A percentile compares a stretch with the other conserved stretches of the same genome.
Conservation (phyloP, 2,329 filamentous ascomycete genomes). For the Pseudodiploospora longispora region DNA sequence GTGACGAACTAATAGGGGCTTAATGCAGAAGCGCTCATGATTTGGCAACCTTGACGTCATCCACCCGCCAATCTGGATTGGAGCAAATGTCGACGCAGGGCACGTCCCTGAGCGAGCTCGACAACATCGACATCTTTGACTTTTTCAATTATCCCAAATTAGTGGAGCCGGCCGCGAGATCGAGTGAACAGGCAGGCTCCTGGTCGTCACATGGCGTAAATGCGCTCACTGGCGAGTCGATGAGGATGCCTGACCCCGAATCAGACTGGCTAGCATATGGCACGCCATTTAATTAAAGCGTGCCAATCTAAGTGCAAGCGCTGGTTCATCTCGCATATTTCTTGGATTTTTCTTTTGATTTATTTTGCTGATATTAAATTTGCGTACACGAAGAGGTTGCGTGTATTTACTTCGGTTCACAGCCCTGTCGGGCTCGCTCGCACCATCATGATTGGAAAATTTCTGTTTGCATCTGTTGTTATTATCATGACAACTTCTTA, state of each 20-base stretch:
- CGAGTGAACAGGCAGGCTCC: slow-evolving; percentile 16
- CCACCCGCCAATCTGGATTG: slow-evolving; percentile 27
- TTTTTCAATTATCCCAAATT: slow-evolving; percentile 36
- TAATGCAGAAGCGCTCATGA: slow-evolving; percentile 29
- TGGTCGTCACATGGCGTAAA: slow-evolving; percentile 16
- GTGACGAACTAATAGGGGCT: not conserved
- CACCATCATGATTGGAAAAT: no score
- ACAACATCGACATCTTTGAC: slow-evolving; percentile 37
- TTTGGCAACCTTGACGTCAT: slow-evolving; percentile 27
- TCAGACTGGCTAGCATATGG: slow-evolving; percentile 22
- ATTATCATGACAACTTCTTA: no score
- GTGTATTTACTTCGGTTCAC: no score
- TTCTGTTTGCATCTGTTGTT: no score
- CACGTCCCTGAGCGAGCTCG: slow-evolving; percentile 31
- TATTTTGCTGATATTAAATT: no score
- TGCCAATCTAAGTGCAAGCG: no score
- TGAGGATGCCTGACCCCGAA: slow-evolving; percentile 22
- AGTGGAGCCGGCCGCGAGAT: slow-evolving; percentile 12
- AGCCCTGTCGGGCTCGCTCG: no score
- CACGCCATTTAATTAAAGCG: not conserved
- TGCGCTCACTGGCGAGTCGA: slow-evolving; percentile 13
- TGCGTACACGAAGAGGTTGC: no score
- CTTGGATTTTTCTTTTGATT: no score
- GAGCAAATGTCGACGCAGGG: slow-evolving; percentile 31
- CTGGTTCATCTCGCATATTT: no score